Evolutionary conservation across 2,329 filamentous ascomycete species (phyloP).

Genomic region (Lachnellula hyalina): DNA sequence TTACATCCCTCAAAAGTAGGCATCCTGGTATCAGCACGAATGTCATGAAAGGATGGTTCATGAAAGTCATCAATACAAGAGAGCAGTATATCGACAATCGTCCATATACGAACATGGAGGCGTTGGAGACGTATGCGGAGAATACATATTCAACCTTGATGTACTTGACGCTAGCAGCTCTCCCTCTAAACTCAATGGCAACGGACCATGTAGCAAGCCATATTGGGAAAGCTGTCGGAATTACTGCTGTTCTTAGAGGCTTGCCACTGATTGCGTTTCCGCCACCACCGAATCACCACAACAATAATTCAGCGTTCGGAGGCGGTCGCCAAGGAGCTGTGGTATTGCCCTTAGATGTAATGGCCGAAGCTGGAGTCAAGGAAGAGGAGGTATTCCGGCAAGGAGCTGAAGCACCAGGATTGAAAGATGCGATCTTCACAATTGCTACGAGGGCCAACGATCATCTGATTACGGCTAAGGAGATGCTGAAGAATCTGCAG

Average conservation of each 20-base stretch:
- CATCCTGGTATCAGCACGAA: conserved; percentile 35
- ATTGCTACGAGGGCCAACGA: conserved; percentile 94
- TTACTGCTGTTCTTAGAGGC: conserved; percentile 78
- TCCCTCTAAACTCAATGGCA: conserved; percentile 76
- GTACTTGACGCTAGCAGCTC: conserved; percentile 76
- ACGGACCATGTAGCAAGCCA: conserved; percentile 92
- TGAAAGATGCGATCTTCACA: conserved; percentile 84
- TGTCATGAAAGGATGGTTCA: conserved; percentile 64
- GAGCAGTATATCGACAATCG: conserved; percentile 80
- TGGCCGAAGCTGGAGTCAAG: conserved; percentile 73
- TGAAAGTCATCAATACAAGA: conserved; percentile 72
- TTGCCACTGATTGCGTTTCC: conserved; percentile 84
- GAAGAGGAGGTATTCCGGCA: conserved; percentile 87
- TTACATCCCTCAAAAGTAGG: conserved; percentile 52
- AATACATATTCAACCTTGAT: conserved; percentile 91
- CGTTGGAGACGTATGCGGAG: conserved; percentile 84
- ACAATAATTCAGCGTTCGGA: conserved; percentile 39
- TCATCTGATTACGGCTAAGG: conserved; percentile 86
- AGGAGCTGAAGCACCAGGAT: conserved; percentile 70
- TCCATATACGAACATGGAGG: conserved; percentile 67
- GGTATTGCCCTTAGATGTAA: conserved; percentile 80
- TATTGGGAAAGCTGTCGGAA: conserved; percentile 89
- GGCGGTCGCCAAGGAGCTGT: conserved; percentile 56
- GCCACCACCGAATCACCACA: conserved; percentile 51
- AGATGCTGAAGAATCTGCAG: conserved; percentile 80